phyloP scores from a whole-genome alignment of 495 filamentous ascomycete species.

The Aspergillus sclerotiicarbonarius region DNA sequence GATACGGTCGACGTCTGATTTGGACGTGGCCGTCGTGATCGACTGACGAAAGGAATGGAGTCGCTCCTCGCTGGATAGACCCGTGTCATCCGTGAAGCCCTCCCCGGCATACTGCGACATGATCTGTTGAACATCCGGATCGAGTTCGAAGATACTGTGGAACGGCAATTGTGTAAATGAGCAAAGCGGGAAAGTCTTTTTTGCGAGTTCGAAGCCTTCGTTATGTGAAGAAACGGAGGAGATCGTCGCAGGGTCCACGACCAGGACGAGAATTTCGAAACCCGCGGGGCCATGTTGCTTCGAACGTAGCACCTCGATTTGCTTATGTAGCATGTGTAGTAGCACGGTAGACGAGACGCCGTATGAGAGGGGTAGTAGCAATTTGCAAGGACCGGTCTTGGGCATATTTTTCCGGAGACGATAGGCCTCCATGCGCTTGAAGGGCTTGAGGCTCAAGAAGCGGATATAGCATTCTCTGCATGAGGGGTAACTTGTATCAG shows the following conservation, averaged over 20 bases:
- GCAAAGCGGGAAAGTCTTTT: slow-evolving; percentile 58
- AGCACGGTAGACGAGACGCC: slow-evolving; percentile 80
- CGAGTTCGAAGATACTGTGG: slow-evolving; percentile 53
- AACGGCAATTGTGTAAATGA: slow-evolving; percentile 54
- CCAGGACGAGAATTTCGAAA: slow-evolving; percentile 65
- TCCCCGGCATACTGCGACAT: slow-evolving; percentile 28
- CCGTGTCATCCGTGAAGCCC: slow-evolving; percentile 28
- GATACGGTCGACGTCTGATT: slow-evolving; percentile 66
- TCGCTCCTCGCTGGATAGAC: slow-evolving; percentile 35
- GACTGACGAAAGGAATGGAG: slow-evolving; percentile 54
- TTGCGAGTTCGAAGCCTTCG: slow-evolving; percentile 35
- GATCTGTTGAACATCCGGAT: slow-evolving; percentile 30
- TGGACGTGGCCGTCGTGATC: slow-evolving; percentile 70
- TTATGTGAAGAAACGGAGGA: slow-evolving; percentile 21
- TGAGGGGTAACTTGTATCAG: slow-evolving; percentile 14
- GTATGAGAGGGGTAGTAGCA: slow-evolving; percentile 78
- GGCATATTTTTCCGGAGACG: slow-evolving; percentile 35
- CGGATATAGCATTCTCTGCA: slow-evolving; percentile 69
- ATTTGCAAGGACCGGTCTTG: slow-evolving; percentile 42
- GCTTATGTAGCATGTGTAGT: slow-evolving; percentile 69
- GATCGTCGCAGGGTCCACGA: slow-evolving; percentile 57
- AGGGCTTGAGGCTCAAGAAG: slow-evolving; percentile 71
- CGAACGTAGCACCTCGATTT: slow-evolving; percentile 57
- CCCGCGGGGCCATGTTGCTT: slow-evolving; percentile 54
- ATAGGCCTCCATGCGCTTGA: slow-evolving; percentile 75